Conservation (phyloP, 2,329 filamentous ascomycete species). For the Leptographium wingfieldii region DNA sequence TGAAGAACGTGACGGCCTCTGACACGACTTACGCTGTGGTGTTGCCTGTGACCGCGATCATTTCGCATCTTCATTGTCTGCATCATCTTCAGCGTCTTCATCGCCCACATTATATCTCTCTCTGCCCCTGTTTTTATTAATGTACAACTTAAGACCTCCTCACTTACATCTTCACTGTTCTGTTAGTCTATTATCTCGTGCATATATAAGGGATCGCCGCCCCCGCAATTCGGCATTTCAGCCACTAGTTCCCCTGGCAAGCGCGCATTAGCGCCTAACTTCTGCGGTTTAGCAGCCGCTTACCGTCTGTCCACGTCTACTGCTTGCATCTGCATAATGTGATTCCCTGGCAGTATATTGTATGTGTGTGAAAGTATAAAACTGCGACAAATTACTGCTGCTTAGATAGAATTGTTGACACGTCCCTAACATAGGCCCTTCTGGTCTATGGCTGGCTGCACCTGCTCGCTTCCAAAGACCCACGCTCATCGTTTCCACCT, state of each 20-base stretch:
- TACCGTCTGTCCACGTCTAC: neutral
- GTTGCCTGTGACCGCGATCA: neutral
- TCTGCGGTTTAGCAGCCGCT: neutral
- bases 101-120: neutral
- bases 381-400: neutral
- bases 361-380: neutral
- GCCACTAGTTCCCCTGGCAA: neutral
- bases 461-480: neutral
- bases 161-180: no score
- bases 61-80: neutral
- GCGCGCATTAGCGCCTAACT: neutral
- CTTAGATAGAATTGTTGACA: no score
- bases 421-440: neutral
- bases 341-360: neutral
- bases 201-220: no score
- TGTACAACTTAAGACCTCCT: neutral
- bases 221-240: neutral
- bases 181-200: no score
- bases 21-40: slow-evolving; percentile 3
- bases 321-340: no score
- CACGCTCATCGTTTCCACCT: neutral
- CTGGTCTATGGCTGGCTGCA: neutral
- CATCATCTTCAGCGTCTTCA: neutral
- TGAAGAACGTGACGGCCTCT: slow-evolving; percentile 6
- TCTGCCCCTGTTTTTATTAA: neutral